phyloP scores from a whole-genome alignment of 129 eudicot species.

The Flaveria trinervia region DNA sequence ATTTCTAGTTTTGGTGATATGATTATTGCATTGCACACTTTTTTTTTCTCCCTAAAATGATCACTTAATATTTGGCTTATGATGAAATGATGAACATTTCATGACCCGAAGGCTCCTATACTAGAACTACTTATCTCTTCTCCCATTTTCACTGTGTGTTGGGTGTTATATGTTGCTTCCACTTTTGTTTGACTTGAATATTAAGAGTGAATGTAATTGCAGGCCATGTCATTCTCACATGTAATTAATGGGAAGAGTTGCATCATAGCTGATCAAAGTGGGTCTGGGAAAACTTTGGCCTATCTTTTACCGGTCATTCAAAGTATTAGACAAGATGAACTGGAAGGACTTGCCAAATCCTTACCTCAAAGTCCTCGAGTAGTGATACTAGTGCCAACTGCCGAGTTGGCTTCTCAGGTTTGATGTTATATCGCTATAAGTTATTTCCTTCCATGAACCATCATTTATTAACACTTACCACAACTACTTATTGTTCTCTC shows the following conservation, averaged over 20 bases:
- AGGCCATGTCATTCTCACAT: slow-evolving; percentile 90
- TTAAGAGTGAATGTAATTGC: slow-evolving; percentile 31
- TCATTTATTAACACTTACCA: slow-evolving; percentile 12
- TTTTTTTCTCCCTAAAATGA: background rate
- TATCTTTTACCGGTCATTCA: slow-evolving; percentile 84
- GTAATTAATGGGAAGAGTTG: slow-evolving; percentile 72
- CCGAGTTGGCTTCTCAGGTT: slow-evolving; percentile 99
- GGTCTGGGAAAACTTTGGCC: slow-evolving; percentile 98
- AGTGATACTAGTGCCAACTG: slow-evolving; percentile 86
- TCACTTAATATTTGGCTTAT: background rate
- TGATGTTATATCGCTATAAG: slow-evolving; percentile 14
- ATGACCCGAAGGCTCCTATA: background rate
- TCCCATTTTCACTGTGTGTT: background rate
- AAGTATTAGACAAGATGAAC: slow-evolving; percentile 87
- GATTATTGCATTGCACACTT: background rate
- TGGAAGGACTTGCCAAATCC: slow-evolving; percentile 75
- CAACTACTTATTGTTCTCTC: background rate
- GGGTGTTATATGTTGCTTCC: background rate
- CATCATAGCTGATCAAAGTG: slow-evolving; percentile 97
- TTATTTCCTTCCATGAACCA: slow-evolving; percentile 10
- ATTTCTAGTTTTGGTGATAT: background rate
- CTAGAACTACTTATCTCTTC: background rate
- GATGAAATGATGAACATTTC: background rate
- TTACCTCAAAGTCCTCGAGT: slow-evolving; percentile 78
- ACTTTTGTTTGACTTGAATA: background rate